Percentiles rank a stretch among this genome's conserved stretches.
Conservation (phyloP, 1,284 basidiomycete genomes). For the Ceratobasidium sp. region DNA sequence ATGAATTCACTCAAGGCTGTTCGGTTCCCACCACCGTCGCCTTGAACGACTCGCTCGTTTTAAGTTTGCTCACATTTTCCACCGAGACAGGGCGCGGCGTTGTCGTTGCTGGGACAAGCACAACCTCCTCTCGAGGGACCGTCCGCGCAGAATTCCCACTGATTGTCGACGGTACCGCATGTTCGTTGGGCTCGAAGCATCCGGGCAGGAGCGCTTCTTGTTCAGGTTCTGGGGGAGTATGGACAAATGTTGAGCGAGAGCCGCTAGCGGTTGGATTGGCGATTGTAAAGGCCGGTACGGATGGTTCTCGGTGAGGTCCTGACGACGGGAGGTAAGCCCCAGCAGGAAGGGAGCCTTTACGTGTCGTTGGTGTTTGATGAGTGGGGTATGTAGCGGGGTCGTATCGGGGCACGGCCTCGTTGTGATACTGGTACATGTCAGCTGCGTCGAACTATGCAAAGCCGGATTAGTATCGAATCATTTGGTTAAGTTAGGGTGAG, state of each 20-base stretch:
- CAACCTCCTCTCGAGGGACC: background rate
- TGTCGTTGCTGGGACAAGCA: background rate
- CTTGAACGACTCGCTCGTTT: constrained; percentile 16
- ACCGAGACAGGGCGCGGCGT: constrained; percentile 1
- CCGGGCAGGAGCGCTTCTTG: constrained; percentile 21
- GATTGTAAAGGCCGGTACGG: background rate
- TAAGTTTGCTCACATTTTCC: background rate
- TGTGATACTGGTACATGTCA: constrained; percentile 20
- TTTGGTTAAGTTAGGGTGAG: background rate
- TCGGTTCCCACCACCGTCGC: constrained; percentile 27
- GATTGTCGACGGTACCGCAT: background rate
- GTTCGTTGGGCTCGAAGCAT: constrained; percentile 29
- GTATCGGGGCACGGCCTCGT: constrained; percentile 30
- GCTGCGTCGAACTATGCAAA: constrained; percentile 19
- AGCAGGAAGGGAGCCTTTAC: background rate
- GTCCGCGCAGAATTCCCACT: background rate
- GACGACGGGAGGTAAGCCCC: constrained; percentile 19
- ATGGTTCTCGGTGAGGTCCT: background rate
- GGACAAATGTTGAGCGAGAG: background rate
- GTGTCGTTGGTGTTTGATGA: background rate
- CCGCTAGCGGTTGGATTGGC: background rate
- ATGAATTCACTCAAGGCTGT: background rate
- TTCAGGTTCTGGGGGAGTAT: constrained; percentile 1
- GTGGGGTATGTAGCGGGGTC: constrained; percentile 8
- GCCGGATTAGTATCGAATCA: background rate